These are phyloP conservation scores for Hericium coralloides DNA, from an alignment of 768 basidiomycete genomes.

Conservation along the genomic window DNA sequence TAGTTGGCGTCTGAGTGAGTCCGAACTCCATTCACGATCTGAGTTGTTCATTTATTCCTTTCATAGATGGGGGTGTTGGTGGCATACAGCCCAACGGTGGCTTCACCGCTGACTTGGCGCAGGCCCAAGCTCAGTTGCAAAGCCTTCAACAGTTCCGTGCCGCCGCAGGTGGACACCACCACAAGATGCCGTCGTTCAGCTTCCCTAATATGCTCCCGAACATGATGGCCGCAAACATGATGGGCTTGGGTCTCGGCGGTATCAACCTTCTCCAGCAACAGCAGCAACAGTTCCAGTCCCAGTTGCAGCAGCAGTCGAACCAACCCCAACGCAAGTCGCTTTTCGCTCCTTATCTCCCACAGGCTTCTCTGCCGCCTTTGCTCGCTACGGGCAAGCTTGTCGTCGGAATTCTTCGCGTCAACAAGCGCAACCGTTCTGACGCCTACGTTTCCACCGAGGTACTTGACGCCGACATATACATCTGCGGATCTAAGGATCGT, in stretches of 20 bases:
- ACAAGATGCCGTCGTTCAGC: slow-evolving; percentile 96
- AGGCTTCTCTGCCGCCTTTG: slow-evolving; percentile 93
- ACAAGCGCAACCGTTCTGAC: slow-evolving; percentile 97
- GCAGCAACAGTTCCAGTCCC: slow-evolving; percentile 91
- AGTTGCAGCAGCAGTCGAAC: slow-evolving; percentile 84
- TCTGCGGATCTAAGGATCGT: slow-evolving; percentile 97
- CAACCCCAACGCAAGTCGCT: slow-evolving; percentile 96
- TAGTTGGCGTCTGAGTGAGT: slow-evolving; percentile 80
- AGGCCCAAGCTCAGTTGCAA: slow-evolving; percentile 94
- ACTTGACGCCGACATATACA: slow-evolving; percentile 97
- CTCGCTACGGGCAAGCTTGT: slow-evolving; percentile 96
- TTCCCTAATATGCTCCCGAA: slow-evolving; percentile 98
- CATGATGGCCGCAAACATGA: slow-evolving; percentile 95
- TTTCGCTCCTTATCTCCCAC: slow-evolving; percentile 97
- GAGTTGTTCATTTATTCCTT: neutral
- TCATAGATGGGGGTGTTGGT: slow-evolving; percentile 69
- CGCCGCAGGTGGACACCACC: slow-evolving; percentile 87
- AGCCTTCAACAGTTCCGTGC: slow-evolving; percentile 96
- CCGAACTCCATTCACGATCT: slow-evolving; percentile 5
- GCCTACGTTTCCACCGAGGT: slow-evolving; percentile 99
- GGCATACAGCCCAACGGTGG: slow-evolving; percentile 45
- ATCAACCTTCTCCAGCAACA: slow-evolving; percentile 87
- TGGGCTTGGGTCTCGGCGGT: slow-evolving; percentile 78
- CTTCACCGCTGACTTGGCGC: slow-evolving; percentile 81
- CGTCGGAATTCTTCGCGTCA: slow-evolving; percentile 93